Percentiles rank a stretch among this genome's conserved stretches.
Evolutionary conservation across 1,139 yeast species (phyloP).

Genomic region (Candida tropicalis): DNA sequence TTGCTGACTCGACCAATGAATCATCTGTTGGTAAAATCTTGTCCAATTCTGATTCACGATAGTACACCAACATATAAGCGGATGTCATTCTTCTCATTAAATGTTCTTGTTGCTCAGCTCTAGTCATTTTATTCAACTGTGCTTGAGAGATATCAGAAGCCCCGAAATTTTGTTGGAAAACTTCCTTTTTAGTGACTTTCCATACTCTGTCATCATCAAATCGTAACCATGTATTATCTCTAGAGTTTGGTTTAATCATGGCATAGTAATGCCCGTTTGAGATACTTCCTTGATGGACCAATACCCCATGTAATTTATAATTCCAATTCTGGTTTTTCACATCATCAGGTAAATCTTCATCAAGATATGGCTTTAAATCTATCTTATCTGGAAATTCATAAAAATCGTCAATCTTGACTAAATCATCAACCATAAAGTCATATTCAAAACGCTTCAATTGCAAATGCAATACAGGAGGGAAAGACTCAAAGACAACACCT

Average conservation of each 20-base stretch:
- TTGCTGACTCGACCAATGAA: slow-evolving; percentile 37
- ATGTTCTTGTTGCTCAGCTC: slow-evolving; percentile 65
- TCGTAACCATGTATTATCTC: slow-evolving; percentile 75
- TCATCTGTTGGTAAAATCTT: slow-evolving; percentile 63
- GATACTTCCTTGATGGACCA: slow-evolving; percentile 94
- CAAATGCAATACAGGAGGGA: slow-evolving; percentile 91
- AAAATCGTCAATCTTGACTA: slow-evolving; percentile 89
- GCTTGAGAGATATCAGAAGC: slow-evolving; percentile 59
- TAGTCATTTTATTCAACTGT: slow-evolving; percentile 51
- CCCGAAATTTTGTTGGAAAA: slow-evolving; percentile 91
- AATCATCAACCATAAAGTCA: slow-evolving; percentile 85
- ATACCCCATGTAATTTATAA: slow-evolving; percentile 86
- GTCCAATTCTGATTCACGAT: slow-evolving; percentile 63
- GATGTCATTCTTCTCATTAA: slow-evolving; percentile 80
- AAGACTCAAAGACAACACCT: slow-evolving; percentile 88
- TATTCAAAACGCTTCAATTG: slow-evolving; percentile 94
- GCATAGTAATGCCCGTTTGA: slow-evolving; percentile 97
- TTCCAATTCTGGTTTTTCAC: slow-evolving; percentile 63
- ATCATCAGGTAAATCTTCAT: slow-evolving; percentile 51
- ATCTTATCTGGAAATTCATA: slow-evolving; percentile 87
- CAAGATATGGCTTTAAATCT: slow-evolving; percentile 79
- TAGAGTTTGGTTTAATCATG: slow-evolving; percentile 75
- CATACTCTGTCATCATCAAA: slow-evolving; percentile 96
- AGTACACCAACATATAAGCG: slow-evolving; percentile 95
- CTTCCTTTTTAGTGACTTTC: slow-evolving; percentile 80